These are phyloP conservation scores for Mycena chlorophos DNA, from an alignment of 768 basidiomycete genomes.

Conservation along the genomic window DNA sequence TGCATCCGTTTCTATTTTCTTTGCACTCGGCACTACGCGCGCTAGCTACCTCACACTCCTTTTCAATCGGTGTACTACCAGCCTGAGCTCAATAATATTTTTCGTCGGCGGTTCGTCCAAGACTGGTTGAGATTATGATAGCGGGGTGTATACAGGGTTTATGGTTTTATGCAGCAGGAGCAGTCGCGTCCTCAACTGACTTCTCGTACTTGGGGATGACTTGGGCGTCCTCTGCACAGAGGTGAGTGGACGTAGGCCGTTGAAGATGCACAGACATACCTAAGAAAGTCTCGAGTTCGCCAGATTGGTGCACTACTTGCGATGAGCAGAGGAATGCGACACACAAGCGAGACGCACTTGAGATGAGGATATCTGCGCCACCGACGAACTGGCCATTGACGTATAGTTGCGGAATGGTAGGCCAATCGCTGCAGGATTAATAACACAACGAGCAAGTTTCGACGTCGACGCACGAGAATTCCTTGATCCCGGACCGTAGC, in stretches of 20 bases:
- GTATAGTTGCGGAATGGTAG: conserved; percentile 95
- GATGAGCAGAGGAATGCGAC: conserved; percentile 1
- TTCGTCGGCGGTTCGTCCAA: conserved; percentile 8
- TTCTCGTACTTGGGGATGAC: conserved; percentile 76
- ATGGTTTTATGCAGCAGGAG: too few relatives aligned
- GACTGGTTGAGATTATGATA: too few relatives aligned
- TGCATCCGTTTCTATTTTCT: conserved; percentile 24
- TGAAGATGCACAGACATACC: too few relatives aligned
- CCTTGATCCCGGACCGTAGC: conserved; percentile 85
- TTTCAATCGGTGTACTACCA: conserved; percentile 33
- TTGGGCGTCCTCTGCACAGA: conserved; percentile 65
- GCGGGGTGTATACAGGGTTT: too few relatives aligned
- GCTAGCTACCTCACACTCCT: conserved; percentile 27
- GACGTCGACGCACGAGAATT: conserved; percentile 81
- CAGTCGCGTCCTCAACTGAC: conserved; percentile 25
- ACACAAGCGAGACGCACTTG: conserved; percentile 59
- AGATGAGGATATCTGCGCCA: conserved; percentile 91
- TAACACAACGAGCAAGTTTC: not conserved
- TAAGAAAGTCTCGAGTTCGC: conserved; percentile 84
- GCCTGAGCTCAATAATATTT: conserved; percentile 34
- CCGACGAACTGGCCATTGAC: conserved; percentile 95
- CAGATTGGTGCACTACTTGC: conserved; percentile 87
- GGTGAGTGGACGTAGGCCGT: too few relatives aligned
- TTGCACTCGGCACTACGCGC: conserved; percentile 27
- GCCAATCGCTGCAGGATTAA: conserved; percentile 76